These are phyloP conservation scores for Eucalyptus viminalis DNA, from an alignment of 345 rosid species.

Conservation along the genomic window DNA sequence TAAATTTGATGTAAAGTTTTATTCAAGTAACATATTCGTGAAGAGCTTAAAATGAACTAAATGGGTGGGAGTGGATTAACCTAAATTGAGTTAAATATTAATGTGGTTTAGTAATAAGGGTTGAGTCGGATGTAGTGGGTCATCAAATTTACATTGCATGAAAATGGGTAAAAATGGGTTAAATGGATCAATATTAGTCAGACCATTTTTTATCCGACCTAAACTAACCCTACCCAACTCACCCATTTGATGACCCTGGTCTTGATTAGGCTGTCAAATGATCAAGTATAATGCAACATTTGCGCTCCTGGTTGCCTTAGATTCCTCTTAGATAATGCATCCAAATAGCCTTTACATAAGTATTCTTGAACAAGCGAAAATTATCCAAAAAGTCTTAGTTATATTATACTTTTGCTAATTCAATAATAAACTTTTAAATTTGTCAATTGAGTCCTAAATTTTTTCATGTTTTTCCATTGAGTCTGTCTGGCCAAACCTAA, in stretches of 20 bases:
- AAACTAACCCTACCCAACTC: fast-evolving
- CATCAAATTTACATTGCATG: too few relatives aligned
- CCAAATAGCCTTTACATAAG: neutral
- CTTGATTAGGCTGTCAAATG: neutral
- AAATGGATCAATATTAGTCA: too few relatives aligned
- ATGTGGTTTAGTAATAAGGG: fast-evolving
- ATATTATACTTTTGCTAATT: fast-evolving
- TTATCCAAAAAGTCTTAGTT: neutral
- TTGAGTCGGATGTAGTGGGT: too few relatives aligned
- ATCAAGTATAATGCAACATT: neutral
- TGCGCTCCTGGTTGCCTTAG: neutral
- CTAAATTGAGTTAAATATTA: too few relatives aligned
- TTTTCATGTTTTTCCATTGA: too few relatives aligned
- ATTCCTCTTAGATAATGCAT: neutral
- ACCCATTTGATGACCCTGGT: too few relatives aligned
- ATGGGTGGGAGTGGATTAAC: too few relatives aligned
- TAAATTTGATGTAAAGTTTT: too few relatives aligned
- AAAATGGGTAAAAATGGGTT: fast-evolving
- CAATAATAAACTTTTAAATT: neutral
- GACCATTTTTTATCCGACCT: fast-evolving
- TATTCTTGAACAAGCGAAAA: neutral
- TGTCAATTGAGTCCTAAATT: too few relatives aligned
- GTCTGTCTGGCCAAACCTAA: fast-evolving
- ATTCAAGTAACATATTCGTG: fast-evolving
- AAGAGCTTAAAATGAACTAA: too few relatives aligned